Evolutionary conservation across 495 filamentous ascomycete species (phyloP), one percentile per base, ranked within the genome.

Genomic region (Xylaria cubensis): DNA sequence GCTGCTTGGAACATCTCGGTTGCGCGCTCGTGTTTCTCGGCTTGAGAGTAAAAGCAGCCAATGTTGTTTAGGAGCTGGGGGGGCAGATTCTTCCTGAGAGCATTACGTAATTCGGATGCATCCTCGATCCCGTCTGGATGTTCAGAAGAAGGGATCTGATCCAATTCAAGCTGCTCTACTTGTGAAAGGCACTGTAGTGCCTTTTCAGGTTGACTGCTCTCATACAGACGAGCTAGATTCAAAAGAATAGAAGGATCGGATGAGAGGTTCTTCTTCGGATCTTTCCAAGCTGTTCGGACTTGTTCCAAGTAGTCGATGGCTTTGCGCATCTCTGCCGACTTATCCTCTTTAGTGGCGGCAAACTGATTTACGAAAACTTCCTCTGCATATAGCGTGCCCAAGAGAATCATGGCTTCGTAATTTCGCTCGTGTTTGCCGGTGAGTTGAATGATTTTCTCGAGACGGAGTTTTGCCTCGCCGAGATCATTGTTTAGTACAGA

Each of bases 61-160:
- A 99, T 97, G 77, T 99, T 98, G 84, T 97, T 98, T 53, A 98
- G 89, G 1, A 99, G 85, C 79, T 98, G 94, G 2, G 97, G 94
- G 5, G 94, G 92, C 0, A 98, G 84, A 71, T 89, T 83, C 78
- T 94, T 90, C 44, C 93, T 90, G 42, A 96, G 84, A 34, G 82
- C 83, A 41, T 85, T 83, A 66, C 87, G 88, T 34, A 88, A 75
- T 36, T 88, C 85, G n/a, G 87, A 86, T 44, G 88, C 86, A 56
- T 91, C 85, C 26, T 91, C 88, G 0, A 83, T 78, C n/a, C 87
- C 90, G 44, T 91, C 84, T 1, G 91, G 91, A 8, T 85, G 85
- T 67, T 92, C 89, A 39, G 92, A 90, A 15, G 92, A 86, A 3
- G 90, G 85, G 69, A 96, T 85, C 55, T 90, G 89, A 17, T 93